phyloP scores from a whole-genome alignment of 495 filamentous ascomycete genomes.

The Wilcoxina mikolae region DNA sequence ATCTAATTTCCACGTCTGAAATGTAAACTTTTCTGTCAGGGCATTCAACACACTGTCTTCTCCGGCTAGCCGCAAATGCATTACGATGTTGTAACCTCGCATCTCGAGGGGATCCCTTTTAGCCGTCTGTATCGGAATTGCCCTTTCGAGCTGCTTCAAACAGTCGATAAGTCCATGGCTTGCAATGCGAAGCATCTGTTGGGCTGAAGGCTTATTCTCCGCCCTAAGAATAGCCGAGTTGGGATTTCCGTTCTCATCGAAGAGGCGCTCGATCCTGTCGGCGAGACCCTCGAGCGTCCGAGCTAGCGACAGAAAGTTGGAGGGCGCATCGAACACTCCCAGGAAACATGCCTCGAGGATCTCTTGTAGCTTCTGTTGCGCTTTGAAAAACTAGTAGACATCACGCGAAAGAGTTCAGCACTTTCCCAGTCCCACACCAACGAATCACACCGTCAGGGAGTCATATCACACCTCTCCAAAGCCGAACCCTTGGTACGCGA shows the following conservation, averaged over 20 bases:
- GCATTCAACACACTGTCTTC: neutral
- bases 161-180: constrained; percentile 18
- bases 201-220: constrained; percentile 16
- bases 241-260: constrained; percentile 23
- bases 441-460: neutral
- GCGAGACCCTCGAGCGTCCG: constrained; percentile 6
- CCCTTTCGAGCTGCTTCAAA: constrained; percentile 8
- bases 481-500: constrained; percentile 10
- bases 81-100: constrained; percentile 6
- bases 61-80: neutral
- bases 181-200: constrained; percentile 20
- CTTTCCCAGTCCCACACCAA: neutral
- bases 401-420: constrained; percentile 2
- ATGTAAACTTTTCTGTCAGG: constrained; percentile 13
- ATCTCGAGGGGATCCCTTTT: neutral
- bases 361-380: constrained; percentile 15
- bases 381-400: constrained; percentile 14
- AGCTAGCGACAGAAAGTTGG: constrained; percentile 10
- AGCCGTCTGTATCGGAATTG: neutral
- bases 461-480: constrained; percentile 8
- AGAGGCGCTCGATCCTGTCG: constrained; percentile 17
- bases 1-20: constrained; percentile 17
- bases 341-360: constrained; percentile 10
- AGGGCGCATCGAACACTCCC: constrained; percentile 18
- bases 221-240: constrained; percentile 18